Conservation (phyloP, 805 yeast species). For the Cyberlindnera misumaiensis region DNA sequence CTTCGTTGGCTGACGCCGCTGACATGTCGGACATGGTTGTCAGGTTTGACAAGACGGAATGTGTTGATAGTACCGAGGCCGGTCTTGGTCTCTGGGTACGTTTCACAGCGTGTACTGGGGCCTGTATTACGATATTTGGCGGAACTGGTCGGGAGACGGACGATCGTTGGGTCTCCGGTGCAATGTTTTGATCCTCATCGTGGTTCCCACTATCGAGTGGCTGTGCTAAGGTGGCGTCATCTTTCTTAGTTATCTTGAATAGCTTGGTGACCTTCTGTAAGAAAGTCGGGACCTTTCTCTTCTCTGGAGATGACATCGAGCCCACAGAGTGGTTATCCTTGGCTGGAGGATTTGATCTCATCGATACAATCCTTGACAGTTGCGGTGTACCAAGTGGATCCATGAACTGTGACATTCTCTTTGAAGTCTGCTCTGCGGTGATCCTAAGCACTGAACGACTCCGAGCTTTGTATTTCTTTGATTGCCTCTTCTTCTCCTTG, state of each 20-base stretch:
- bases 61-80: slow-evolving; percentile 44
- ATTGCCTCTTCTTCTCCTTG: slow-evolving; percentile 28
- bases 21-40: slow-evolving; percentile 48
- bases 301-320: slow-evolving; percentile 17
- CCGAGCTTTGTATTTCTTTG: slow-evolving; percentile 26
- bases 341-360: not conserved
- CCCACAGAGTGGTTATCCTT: slow-evolving; percentile 3
- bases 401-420: slow-evolving; percentile 23
- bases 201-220: too few relatives aligned
- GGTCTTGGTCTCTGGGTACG: slow-evolving; percentile 30
- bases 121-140: too few relatives aligned
- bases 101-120: too few relatives aligned
- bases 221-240: slow-evolving; percentile 1
- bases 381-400: slow-evolving; percentile 22
- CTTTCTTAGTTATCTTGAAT: slow-evolving; percentile 24
- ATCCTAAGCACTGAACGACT: slow-evolving; percentile 28
- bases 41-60: slow-evolving; percentile 38
- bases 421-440: slow-evolving; percentile 21
- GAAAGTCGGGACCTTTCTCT: slow-evolving; percentile 23
- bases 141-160: too few relatives aligned
- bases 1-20: slow-evolving; percentile 20
- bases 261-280: slow-evolving; percentile 28
- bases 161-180: too few relatives aligned
- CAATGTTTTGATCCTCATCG: too few relatives aligned
- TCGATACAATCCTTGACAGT: slow-evolving; percentile 24